Percentiles rank a stretch among this genome's conserved stretches.
Evolutionary conservation across 805 yeast species (phyloP).

Genomic region (Candida namnaoensis): DNA sequence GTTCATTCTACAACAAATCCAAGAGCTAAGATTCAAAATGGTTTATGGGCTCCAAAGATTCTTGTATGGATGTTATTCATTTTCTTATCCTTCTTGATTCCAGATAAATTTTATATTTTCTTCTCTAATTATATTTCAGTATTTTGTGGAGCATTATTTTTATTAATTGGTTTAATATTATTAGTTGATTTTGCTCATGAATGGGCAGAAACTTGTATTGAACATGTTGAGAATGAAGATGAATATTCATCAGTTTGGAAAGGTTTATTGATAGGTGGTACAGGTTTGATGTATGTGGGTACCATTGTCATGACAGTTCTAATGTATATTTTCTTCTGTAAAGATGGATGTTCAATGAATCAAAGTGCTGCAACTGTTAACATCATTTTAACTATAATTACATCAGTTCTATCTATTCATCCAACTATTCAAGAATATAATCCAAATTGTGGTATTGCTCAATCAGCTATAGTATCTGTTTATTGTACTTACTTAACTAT

Average conservation of each 20-base stretch:
- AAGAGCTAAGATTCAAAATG: constrained; percentile 80
- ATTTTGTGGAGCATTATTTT: constrained; percentile 73
- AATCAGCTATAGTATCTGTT: constrained; percentile 89
- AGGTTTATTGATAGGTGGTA: constrained; percentile 74
- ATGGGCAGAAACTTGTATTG: constrained; percentile 95
- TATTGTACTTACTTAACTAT: constrained; percentile 88
- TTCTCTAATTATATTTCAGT: constrained; percentile 92
- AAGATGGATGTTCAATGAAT: constrained; percentile 78
- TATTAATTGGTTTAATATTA: constrained; percentile 82
- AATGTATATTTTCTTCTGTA: constrained; percentile 81
- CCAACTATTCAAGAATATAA: constrained; percentile 86
- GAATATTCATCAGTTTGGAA: constrained; percentile 62
- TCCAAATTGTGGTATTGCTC: constrained; percentile 95
- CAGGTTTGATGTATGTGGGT: constrained; percentile 73
- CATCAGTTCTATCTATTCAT: constrained; percentile 65
- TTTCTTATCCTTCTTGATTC: constrained; percentile 64
- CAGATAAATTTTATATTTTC: constrained; percentile 77
- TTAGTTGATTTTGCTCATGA: constrained; percentile 96
- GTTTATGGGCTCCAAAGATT: constrained; percentile 81
- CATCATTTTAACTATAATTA: constrained; percentile 51
- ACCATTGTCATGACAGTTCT: constrained; percentile 63
- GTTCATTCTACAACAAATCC: constrained; percentile 74
- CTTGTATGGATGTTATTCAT: constrained; percentile 48
- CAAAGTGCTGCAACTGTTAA: constrained; percentile 80
- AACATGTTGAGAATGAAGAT: constrained; percentile 79